Base-by-base conservation (phyloP, 345 rosid genomes). In the Eucalyptus tenuipes region DNA sequence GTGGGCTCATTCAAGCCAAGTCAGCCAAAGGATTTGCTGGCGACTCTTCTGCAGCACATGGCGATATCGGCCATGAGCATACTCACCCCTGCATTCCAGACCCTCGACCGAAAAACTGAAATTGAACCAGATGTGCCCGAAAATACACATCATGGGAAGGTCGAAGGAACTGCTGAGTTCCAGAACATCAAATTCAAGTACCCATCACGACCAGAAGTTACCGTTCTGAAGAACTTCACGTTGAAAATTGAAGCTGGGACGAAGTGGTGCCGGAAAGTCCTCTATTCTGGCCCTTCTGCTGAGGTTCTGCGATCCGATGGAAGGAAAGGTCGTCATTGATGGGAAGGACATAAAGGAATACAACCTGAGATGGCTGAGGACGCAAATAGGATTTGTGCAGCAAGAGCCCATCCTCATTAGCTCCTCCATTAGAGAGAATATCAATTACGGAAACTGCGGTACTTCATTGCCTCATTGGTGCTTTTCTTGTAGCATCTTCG, bases 211-310 rank as follows among this genome's bases (percentile, higher is more conserved):
- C 95, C 94, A 52, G 94, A 93, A 86, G 95, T 93, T 85, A 90
- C 88, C 11, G 95, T 94, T 53, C 94, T 94, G 87, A 87, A 87
- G 88, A 89, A 91, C 86, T 94, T 94, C 93, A 92, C 89, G 37
- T 87, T 95, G 84, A 89, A 89, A 87, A 93, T 94, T 29, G 94
- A 92, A 89, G 89, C 95, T 18, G 95, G 94, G 87, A 75, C 71
- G 80, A 94, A 94, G 96, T 85, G 97, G 96, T 80, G 92, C 95
- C 4, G 95, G 95, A 50, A 94, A 94, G 89, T 95, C 96, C 50
- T 95, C 96, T 7, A 89, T 94, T 57, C 89, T 95, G 22, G 94
- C 96, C 85, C 93, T 94, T 86, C 14, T 94, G 80, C 91, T 92
- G 13, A 92, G 95, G 90, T 93, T 92, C 91, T 94, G 93, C 29